Percentiles rank a stretch among this genome's conserved stretches.
These are phyloP conservation scores for Floccularia luteovirens DNA, from an alignment of 768 basidiomycete species.

Conservation along the genomic window DNA sequence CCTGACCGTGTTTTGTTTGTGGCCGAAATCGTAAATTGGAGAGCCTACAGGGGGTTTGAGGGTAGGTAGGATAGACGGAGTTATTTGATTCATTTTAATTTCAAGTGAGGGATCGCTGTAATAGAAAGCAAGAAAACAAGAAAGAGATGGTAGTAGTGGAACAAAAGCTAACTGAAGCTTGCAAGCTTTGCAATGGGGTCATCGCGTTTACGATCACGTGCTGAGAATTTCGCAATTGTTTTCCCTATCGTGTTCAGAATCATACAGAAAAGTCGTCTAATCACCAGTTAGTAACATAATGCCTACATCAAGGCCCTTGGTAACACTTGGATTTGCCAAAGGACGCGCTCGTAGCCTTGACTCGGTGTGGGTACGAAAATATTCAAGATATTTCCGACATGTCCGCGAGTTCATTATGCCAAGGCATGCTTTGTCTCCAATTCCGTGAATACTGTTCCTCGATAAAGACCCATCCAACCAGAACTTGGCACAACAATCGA, in stretches of 20 bases:
- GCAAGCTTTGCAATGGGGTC: neutral
- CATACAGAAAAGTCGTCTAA: too few species aligned
- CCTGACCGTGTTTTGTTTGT: conserved; percentile 32
- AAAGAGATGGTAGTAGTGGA: conserved; percentile 9
- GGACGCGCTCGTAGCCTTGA: conserved; percentile 36
- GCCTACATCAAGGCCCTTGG: conserved; percentile 29
- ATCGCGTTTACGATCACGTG: neutral
- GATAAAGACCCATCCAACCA: conserved; percentile 15
- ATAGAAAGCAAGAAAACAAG: conserved; percentile 7
- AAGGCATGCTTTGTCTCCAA: conserved; percentile 27
- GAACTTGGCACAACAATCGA: conserved; percentile 42
- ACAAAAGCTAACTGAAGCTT: conserved; percentile 4
- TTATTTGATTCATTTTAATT: conserved; percentile 2
- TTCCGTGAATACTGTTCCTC: neutral
- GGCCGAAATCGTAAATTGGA: conserved; percentile 29
- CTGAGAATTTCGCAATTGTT: too few species aligned
- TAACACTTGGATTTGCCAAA: conserved; percentile 39
- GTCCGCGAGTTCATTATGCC: conserved; percentile 38
- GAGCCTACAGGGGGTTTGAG: too few species aligned
- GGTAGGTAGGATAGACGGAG: too few species aligned
- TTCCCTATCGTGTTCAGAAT: too few species aligned
- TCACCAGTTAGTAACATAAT: too few species aligned
- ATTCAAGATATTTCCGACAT: conserved; percentile 39
- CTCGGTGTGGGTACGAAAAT: conserved; percentile 50
- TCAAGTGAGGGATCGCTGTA: conserved; percentile 2